Percentiles rank a stretch among this genome's conserved stretches.
phyloP scores from a whole-genome alignment of 1,284 basidiomycete species.

The Cystobasidium sp. region DNA sequence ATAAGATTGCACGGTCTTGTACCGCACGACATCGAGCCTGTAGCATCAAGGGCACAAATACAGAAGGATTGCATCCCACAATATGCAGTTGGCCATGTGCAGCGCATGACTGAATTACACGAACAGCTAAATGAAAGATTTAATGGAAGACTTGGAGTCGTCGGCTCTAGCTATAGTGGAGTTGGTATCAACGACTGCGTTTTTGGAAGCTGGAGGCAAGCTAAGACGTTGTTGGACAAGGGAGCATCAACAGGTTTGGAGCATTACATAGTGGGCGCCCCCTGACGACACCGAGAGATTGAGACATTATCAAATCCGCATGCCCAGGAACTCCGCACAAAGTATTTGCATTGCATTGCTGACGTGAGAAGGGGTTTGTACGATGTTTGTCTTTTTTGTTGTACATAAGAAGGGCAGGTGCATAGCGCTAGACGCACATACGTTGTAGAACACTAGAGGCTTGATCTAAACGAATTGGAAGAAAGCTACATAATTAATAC shows the following conservation, averaged over 20 bases:
- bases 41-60: constrained; percentile 64
- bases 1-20: constrained; percentile 64
- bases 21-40: constrained; percentile 64
- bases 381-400: too few species aligned
- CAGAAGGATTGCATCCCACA: constrained; percentile 82
- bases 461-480: too few species aligned
- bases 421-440: too few species aligned
- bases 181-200: constrained; percentile 79
- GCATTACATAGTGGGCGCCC: not conserved
- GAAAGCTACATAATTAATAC: too few species aligned
- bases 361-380: too few species aligned
- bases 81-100: constrained; percentile 72
- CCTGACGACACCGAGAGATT: not conserved
- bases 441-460: too few species aligned
- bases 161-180: constrained; percentile 85
- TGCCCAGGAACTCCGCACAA: too few species aligned
- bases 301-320: not conserved
- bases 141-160: constrained; percentile 69
- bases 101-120: constrained; percentile 69
- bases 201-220: constrained; percentile 27
- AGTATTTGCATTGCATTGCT: too few species aligned
- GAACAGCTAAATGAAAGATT: constrained; percentile 62
- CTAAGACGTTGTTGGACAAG: not conserved
- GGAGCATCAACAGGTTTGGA: constrained; percentile 20
- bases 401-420: too few species aligned